Conservation (phyloP, 257 asterid genomes). For the Nicotiana sylvestris region DNA sequence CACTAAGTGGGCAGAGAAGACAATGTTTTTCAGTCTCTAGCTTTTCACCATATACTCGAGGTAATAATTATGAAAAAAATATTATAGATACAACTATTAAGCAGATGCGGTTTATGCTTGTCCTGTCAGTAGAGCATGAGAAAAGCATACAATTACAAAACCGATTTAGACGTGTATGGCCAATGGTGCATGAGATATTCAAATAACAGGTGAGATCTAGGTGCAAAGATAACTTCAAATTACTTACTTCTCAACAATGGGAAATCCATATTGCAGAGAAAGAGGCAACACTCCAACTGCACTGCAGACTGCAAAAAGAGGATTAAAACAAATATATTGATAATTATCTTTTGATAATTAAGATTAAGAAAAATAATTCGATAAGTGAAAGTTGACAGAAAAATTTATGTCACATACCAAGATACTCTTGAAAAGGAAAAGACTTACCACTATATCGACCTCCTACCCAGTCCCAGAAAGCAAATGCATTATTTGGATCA, state of each 20-base stretch:
- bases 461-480: conserved; percentile 99
- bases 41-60: background rate
- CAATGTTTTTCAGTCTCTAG: background rate
- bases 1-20: background rate
- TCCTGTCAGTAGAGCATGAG: background rate
- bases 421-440: conserved; percentile 16
- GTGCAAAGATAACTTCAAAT: conserved; percentile 22
- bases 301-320: conserved; percentile 82
- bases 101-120: background rate
- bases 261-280: conserved; percentile 94
- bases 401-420: conserved; percentile 8
- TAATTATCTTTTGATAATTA: background rate
- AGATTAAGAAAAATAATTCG: background rate
- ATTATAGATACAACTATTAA: background rate
- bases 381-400: background rate
- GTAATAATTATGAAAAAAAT: conserved; percentile 3
- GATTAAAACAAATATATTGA: conserved; percentile 25
- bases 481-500: conserved; percentile 98
- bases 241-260: conserved; percentile 75
- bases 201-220: background rate
- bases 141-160: background rate
- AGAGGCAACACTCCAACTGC: conserved; percentile 99
- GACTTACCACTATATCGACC: conserved; percentile 94
- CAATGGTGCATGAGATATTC: background rate
- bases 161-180: background rate